Base-by-base conservation (phyloP, 108 stramenopile species). In the Asterionellopsis glacialis region DNA sequence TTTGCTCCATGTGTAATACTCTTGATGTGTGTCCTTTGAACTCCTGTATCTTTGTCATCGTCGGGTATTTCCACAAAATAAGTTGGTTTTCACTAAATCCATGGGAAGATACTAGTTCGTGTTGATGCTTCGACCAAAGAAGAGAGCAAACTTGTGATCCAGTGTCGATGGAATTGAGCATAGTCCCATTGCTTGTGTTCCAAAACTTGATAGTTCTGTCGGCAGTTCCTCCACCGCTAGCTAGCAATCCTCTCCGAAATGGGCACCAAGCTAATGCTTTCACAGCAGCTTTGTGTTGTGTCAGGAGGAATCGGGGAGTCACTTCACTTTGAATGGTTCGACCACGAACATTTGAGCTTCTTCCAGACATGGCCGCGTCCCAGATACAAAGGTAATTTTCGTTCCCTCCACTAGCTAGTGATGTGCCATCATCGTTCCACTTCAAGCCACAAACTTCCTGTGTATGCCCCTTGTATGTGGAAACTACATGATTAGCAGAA, bases 161-260 rank as follows among this genome's bases (percentile, higher is more conserved):
- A 23, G 99, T 99, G 68, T 99, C 98, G 48, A 99, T 70, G 38
- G 85, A 88, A 71, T 99, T 94, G 40, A 99, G 84, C 68, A 96
- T 56, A 56, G 94, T 76, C 7, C 97, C 97, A 59, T 82, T 88
- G 55, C 75, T 79, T 19, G 93, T 84, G 66, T 99, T 98, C 99
- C 99, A 99, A 56, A 98, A 88, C 76, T 99, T 99, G 78, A 99
- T 98, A 79, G 88, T 95, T n/a, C 97, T 76, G 76, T 99, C 99
- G 11, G 98, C 96, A 7, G 99, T 97, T 45, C 99, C 99, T 26
- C 97, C 99, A 14, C 99, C 99, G 42, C 94, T 93, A 0, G 99
- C 99, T 51, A 99, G 82, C n/a, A 96, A 57, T 51, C 95, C 95
- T 33, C 97, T 90, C 57, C 98, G 86, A 69, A 95, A 94, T 3